Conservation (phyloP, 2,329 filamentous ascomycete genomes). For the Blastomyces emzantsi region DNA sequence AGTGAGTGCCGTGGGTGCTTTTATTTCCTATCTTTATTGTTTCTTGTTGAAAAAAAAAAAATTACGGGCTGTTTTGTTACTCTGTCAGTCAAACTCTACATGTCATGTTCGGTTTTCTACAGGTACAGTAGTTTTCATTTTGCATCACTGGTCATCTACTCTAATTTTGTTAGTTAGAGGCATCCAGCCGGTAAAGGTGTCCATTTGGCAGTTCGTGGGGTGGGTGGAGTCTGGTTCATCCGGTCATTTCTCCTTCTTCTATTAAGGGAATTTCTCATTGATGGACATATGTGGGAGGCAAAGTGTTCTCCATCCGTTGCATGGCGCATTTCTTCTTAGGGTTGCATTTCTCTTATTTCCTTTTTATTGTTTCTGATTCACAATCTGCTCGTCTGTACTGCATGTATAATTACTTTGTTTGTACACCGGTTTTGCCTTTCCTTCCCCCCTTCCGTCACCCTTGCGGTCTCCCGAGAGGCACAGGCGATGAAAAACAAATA, state of each 20-base stretch:
- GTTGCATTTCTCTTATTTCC: not conserved
- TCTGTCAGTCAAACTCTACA: not conserved
- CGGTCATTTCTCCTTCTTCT: not conserved
- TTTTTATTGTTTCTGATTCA: not conserved
- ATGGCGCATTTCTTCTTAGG: not conserved
- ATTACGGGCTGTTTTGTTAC: not conserved
- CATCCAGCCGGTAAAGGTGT: not conserved
- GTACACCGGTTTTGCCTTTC: not conserved
- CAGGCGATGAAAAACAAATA: not conserved
- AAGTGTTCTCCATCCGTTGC: not conserved
- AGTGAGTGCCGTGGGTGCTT: not conserved
- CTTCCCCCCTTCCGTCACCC: not conserved
- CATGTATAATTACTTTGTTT: not conserved
- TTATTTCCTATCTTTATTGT: not conserved
- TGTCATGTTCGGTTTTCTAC: not conserved
- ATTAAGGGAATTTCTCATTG: not conserved
- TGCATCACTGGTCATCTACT: not conserved
- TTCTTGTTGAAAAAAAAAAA: not conserved
- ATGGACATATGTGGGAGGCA: not conserved
- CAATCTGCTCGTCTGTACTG: not conserved
- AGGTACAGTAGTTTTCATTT: not conserved
- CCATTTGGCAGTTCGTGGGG: not conserved
- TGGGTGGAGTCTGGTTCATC: not conserved
- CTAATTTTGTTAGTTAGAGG: not conserved
- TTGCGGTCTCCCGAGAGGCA: not conserved